Base-by-base conservation (phyloP, 306 rosid species). In the Prunus fruticosa region DNA sequence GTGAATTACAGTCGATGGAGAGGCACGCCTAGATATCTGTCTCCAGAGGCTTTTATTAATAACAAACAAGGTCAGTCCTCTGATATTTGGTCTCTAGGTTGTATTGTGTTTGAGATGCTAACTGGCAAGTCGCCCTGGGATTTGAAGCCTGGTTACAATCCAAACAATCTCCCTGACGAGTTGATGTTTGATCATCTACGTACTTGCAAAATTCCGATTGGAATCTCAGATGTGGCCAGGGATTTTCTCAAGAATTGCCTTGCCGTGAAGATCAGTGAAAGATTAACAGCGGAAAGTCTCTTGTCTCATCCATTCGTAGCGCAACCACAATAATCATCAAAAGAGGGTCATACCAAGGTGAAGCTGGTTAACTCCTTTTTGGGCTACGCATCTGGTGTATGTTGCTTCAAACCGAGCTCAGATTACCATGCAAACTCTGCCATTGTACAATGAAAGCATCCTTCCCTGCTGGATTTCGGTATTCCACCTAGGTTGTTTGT, bases 201-300 rank as follows among this genome's bases (percentile, higher is more conserved):
- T 22, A 28, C 54, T 62, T 76, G 77, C 2, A 74, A 52, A 56
- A 22, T 56, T 22, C 62, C 62, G 0, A 43, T n/a, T 5, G 76
- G 60, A 22, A 13, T 82, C 14, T 82, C 82, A 0, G 28, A 0
- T 27, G 73, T 68, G 67, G 82, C 71, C 3, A 78, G 18, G 61
- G 56, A 27, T 23, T 78, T 82, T 20, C 19, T 82, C 66, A 78
- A 78, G 82, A 47, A 32, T 7, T 82, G 86, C 27, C 69, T 82
- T 20, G 82, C 79, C 41, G 68, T 49, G 68, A 73, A 46, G 2
- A 16, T 77, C 8, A n/a, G 28, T 64, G 58, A 9, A 16, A 74
- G 86, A n/a, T 74, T 82, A 45, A 82, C 82, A 28, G 72, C 82
- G 1, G 80, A 82, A 71, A 78, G 73, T 82, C 67, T 82, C 3